Base-by-base conservation (phyloP, 306 rosid genomes). In the Trifolium subterraneum region DNA sequence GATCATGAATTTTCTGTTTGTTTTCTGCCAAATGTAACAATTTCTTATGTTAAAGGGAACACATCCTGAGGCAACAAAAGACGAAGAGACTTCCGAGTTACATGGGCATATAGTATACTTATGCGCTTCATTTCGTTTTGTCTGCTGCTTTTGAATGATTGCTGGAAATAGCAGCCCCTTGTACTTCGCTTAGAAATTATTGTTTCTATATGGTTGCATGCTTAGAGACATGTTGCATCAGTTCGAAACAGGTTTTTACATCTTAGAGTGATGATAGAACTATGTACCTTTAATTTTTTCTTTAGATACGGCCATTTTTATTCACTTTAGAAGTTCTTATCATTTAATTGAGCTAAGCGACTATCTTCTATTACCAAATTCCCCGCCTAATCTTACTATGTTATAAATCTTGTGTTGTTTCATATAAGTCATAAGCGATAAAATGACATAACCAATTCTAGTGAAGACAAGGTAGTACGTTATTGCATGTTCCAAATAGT, bases 101-200 rank as follows among this genome's bases (percentile, higher is more conserved):
- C 71, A 51, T 81, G 80, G 85, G 86, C 83, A 64, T 82, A 56
- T 81, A 70, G 85, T 83, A 80, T 55, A 76, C 83, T 80, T 81
- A 71, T 73, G 78, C 78, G 79, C 85, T 86, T 76, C 78, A 61
- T 79, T 71, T 81, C 72, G 76, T 83, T 67, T 71, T 78, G 73
- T 74, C 88, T 60, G 77, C 84, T 71, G 81, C 84, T 79, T 72
- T 72, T 82, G 85, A 79, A 83, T 81, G 85, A 84, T 81, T 85
- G 71, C 83, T 71, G 80, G 81, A 84, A 77, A 83, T 87, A 72
- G 87, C 76, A 82, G 68, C 84, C 86, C 67, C 80, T 18, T 81
- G 80, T 86, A 81, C 88, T 89, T 83, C 66, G 68, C 79, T 80
- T 83, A 67, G 84, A 83, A 85, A 84, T 81, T 71, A 83, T 87